These are phyloP conservation scores for Neurospora africana DNA, from an alignment of 495 filamentous ascomycete species.

Conservation along the genomic window DNA sequence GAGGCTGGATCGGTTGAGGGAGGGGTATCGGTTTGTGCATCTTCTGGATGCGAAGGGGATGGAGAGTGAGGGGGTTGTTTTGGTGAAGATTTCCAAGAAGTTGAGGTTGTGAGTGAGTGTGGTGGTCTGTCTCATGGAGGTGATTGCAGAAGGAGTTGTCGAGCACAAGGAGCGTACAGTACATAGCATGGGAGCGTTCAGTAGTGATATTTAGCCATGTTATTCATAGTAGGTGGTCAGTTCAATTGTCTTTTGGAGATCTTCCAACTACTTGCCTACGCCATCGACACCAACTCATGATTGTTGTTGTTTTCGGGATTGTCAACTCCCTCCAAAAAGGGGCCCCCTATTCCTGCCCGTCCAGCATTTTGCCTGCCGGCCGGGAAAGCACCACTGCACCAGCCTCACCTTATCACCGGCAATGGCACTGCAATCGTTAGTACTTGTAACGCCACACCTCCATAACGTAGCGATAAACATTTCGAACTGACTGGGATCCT, in stretches of 20 bases:
- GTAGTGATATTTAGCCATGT: not conserved
- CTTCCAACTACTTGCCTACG: not conserved
- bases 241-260: not conserved
- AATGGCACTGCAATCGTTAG: not conserved
- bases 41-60: constrained; percentile 55
- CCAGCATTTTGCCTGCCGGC: not conserved
- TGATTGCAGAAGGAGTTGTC: not conserved
- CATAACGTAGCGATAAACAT: not conserved
- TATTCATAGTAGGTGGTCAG: not conserved
- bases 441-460: not conserved
- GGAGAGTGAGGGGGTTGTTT: constrained; percentile 49
- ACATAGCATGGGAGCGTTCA: not conserved
- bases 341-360: not conserved
- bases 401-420: not conserved
- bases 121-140: too few relatives aligned
- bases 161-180: not conserved
- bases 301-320: not conserved
- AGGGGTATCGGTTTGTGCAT: constrained; percentile 67
- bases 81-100: constrained; percentile 58
- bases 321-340: not conserved
- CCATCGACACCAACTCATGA: not conserved
- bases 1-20: constrained; percentile 63
- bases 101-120: constrained; percentile 18
- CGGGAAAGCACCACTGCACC: not conserved
- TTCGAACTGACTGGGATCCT: not conserved